Conservation (phyloP, 805 yeast genomes). For the Tetrapisispora taiwanensis region DNA sequence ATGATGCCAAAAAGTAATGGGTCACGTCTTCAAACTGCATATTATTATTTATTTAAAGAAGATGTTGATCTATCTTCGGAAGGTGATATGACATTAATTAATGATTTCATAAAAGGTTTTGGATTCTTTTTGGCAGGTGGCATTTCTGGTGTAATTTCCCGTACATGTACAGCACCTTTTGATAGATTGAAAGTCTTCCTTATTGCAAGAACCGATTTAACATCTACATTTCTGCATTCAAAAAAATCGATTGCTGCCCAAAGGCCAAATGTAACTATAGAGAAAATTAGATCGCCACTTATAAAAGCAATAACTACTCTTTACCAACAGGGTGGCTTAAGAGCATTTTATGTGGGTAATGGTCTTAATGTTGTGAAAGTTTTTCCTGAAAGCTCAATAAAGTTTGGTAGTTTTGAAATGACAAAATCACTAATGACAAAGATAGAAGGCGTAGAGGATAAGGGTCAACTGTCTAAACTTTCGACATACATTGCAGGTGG, state of each 20-base stretch:
- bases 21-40: slow-evolving; percentile 72
- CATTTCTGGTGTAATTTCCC: slow-evolving; percentile 84
- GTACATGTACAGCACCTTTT: slow-evolving; percentile 95
- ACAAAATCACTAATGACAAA: slow-evolving; percentile 64
- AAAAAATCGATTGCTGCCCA: slow-evolving; percentile 38
- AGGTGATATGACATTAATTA: slow-evolving; percentile 81
- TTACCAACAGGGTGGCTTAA: slow-evolving; percentile 81
- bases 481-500: slow-evolving; percentile 93
- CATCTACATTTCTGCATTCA: slow-evolving; percentile 57
- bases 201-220: slow-evolving; percentile 79
- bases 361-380: slow-evolving; percentile 89
- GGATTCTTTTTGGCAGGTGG: slow-evolving; percentile 96
- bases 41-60: slow-evolving; percentile 48
- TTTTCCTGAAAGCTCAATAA: slow-evolving; percentile 95
- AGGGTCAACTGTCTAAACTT: slow-evolving; percentile 55
- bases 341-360: slow-evolving; percentile 88
- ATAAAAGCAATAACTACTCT: slow-evolving; percentile 70
- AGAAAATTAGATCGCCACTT: slow-evolving; percentile 61
- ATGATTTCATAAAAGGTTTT: slow-evolving; percentile 69
- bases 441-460: slow-evolving; percentile 66
- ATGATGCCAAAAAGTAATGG: slow-evolving; percentile 76
- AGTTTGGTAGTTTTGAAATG: slow-evolving; percentile 89
- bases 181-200: slow-evolving; percentile 89
- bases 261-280: slow-evolving; percentile 29
- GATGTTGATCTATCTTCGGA: slow-evolving; percentile 78